These are phyloP conservation scores for Penicillium silybi DNA, from an alignment of 495 filamentous ascomycete species.

Conservation along the genomic window DNA sequence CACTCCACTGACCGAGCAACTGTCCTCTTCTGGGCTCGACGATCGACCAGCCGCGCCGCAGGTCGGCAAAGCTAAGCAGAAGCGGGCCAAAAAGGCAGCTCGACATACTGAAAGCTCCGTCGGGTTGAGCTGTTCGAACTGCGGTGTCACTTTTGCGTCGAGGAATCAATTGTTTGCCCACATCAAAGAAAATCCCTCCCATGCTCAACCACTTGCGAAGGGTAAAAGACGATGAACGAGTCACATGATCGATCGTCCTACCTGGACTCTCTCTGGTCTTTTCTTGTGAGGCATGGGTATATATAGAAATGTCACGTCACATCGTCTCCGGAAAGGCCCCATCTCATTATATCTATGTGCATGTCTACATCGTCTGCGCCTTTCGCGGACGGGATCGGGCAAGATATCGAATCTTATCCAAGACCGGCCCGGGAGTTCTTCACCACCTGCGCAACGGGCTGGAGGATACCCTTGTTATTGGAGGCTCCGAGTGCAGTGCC, in stretches of 20 bases:
- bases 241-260: neutral
- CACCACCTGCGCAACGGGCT: slow-evolving; percentile 82
- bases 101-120: slow-evolving; percentile 42
- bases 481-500: slow-evolving; percentile 81
- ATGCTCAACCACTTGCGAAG: slow-evolving; percentile 52
- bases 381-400: neutral
- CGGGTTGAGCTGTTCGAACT: slow-evolving; percentile 55
- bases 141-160: slow-evolving; percentile 58
- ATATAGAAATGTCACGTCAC: neutral
- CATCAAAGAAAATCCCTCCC: slow-evolving; percentile 55
- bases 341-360: neutral
- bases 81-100: slow-evolving; percentile 76
- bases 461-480: slow-evolving; percentile 83
- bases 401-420: slow-evolving; percentile 46
- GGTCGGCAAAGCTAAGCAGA: slow-evolving; percentile 84
- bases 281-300: neutral
- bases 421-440: slow-evolving; percentile 83
- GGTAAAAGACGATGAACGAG: slow-evolving; percentile 16
- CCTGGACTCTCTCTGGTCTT: neutral
- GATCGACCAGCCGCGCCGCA: slow-evolving; percentile 41
- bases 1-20: slow-evolving; percentile 18
- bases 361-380: neutral
- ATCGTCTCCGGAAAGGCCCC: neutral
- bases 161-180: slow-evolving; percentile 72
- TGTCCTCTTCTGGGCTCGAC: slow-evolving; percentile 17